A percentile compares a stretch with the other conserved stretches of the same genome.
Evolutionary conservation across 306 rosid genomes (phyloP).

Genomic region (Mimosa pudica): DNA sequence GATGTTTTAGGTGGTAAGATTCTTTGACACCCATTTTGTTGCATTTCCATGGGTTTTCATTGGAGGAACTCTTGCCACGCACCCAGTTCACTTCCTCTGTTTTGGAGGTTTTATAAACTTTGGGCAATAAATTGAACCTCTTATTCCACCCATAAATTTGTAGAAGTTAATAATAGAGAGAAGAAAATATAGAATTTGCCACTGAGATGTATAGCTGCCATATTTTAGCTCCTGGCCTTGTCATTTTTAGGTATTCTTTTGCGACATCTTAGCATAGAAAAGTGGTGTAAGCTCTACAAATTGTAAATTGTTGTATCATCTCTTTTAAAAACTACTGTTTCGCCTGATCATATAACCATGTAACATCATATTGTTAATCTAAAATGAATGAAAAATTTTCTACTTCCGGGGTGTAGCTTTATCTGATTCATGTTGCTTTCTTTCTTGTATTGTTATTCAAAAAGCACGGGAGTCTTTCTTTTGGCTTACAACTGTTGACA

Average conservation of each 20-base stretch:
- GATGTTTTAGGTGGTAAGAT: background rate
- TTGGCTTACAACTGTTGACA: background rate
- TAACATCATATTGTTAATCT: background rate
- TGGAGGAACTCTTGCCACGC: slow-evolving; percentile 15
- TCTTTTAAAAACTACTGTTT: background rate
- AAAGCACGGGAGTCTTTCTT: background rate
- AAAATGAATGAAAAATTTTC: background rate
- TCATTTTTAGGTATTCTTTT: slow-evolving; percentile 21
- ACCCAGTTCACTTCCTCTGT: slow-evolving; percentile 28
- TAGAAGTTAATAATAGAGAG: slow-evolving; percentile 30
- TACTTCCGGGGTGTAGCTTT: background rate
- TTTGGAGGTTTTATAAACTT: background rate
- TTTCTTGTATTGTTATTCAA: background rate
- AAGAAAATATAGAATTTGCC: slow-evolving; percentile 39
- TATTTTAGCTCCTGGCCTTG: slow-evolving; percentile 27
- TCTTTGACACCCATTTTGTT: background rate
- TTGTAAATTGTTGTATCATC: slow-evolving; percentile 40
- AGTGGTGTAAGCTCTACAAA: background rate
- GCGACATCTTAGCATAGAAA: slow-evolving; percentile 14
- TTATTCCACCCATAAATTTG: slow-evolving; percentile 23
- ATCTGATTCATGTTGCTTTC: background rate
- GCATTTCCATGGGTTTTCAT: background rate
- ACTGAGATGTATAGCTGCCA: slow-evolving; percentile 37
- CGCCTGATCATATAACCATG: background rate
- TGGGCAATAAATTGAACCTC: slow-evolving; percentile 31